Conservation (phyloP, 495 filamentous ascomycete species). For the Neurospora sp. region DNA sequence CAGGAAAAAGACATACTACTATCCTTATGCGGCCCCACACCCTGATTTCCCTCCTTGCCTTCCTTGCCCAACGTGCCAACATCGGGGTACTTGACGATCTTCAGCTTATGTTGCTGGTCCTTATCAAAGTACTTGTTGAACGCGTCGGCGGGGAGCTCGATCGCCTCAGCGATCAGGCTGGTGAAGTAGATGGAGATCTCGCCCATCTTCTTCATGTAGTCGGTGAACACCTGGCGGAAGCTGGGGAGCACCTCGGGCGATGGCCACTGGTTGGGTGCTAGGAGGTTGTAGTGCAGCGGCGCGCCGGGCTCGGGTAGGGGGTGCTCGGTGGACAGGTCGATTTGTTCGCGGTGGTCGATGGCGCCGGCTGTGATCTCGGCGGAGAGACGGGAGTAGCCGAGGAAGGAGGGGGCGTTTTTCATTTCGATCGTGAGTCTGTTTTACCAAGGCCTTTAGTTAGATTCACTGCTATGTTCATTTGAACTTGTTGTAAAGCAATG, state of each 20-base stretch:
- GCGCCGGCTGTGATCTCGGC: conserved; percentile 51
- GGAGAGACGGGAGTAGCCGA: conserved; percentile 52
- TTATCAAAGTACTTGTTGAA: conserved; percentile 78
- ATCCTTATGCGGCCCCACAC: conserved; percentile 92
- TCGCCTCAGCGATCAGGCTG: conserved; percentile 77
- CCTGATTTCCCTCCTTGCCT: conserved; percentile 45
- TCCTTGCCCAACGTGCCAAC: conserved; percentile 38
- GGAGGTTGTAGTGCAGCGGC: conserved; percentile 70
- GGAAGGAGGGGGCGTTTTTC: conserved; percentile 64
- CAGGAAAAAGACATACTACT: conserved; percentile 32
- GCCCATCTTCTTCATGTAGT: conserved; percentile 69
- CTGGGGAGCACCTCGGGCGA: conserved; percentile 51
- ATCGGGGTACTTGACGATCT: conserved; percentile 84
- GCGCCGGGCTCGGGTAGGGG: conserved; percentile 50
- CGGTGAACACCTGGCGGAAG: conserved; percentile 59
- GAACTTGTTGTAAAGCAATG: no score
- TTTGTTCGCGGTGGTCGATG: conserved; percentile 73
- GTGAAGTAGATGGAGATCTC: conserved; percentile 64
- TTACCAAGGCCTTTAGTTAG: neutral
- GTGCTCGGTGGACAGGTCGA: conserved; percentile 77
- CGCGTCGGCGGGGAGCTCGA: conserved; percentile 60
- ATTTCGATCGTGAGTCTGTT: conserved; percentile 71
- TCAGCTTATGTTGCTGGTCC: conserved; percentile 80
- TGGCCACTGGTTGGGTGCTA: conserved; percentile 90
- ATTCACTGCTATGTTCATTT: no score